A percentile compares a stretch with the other conserved stretches of the same genome.
Conservation (phyloP, 2,329 filamentous ascomycete genomes). For the Stylonectria norvegica region DNA sequence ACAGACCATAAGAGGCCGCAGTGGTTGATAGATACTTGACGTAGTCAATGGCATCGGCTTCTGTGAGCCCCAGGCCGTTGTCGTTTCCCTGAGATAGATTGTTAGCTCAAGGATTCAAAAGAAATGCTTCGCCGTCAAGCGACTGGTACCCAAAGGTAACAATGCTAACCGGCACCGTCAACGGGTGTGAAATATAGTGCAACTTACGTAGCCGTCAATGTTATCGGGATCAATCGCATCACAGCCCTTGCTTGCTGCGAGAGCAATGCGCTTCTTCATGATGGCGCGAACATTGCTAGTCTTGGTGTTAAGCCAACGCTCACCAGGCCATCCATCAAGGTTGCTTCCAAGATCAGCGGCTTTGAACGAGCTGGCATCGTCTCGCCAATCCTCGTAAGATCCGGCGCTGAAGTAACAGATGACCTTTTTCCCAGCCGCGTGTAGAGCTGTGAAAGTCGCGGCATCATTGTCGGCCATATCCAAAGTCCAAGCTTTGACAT, state of each 20-base stretch:
- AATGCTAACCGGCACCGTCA: neutral
- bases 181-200: too few relatives aligned
- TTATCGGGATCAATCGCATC: slow-evolving; percentile 70
- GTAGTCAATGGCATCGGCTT: slow-evolving; percentile 53
- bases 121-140: too few relatives aligned
- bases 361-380: slow-evolving; percentile 54
- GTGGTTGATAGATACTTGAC: slow-evolving; percentile 56
- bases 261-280: slow-evolving; percentile 56
- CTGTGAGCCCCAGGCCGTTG: slow-evolving; percentile 57
- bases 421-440: slow-evolving; percentile 54
- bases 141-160: too few relatives aligned
- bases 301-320: slow-evolving; percentile 61
- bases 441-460: slow-evolving; percentile 48
- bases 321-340: slow-evolving; percentile 61
- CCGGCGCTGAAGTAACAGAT: slow-evolving; percentile 75
- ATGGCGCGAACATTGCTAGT: slow-evolving; percentile 58
- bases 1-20: slow-evolving; percentile 50
- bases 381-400: slow-evolving; percentile 60
- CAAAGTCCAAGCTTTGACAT: too few relatives aligned
- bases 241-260: slow-evolving; percentile 59
- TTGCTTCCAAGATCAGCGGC: slow-evolving; percentile 53
- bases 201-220: slow-evolving; percentile 58
- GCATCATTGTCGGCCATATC: slow-evolving; percentile 47
- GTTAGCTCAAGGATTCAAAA: too few relatives aligned
- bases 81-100: slow-evolving; percentile 47